Evolutionary conservation across 1,284 basidiomycete genomes (phyloP), one percentile per base, ranked within the genome.

Genomic region (Apiotrichum gamsii): DNA sequence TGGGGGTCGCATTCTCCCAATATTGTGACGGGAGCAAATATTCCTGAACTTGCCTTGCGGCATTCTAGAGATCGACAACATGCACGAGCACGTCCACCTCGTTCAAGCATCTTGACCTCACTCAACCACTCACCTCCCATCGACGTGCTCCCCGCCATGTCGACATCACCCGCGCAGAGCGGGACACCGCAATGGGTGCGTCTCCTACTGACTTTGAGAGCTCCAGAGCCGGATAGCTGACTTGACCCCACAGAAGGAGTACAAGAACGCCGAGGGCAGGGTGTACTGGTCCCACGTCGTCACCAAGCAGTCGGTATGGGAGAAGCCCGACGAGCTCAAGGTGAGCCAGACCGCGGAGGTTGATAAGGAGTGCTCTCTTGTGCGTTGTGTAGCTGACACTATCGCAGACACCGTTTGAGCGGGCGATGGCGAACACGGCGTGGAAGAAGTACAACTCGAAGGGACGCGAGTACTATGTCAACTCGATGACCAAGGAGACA

Each of bases 391-490:
- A 33, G 31, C 48, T 54, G 42, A 51, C 86, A 84, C 5, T 72
- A 87, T 28, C 11, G 39, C 87, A 88, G 72, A 83, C 85, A 0
- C 83, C 89, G 1, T 91, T 91, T 58, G 89, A 91, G 86, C 81
- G 82, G 62, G 89, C 89, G n/a, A 74, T 93, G 49, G 82, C 79
- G 33, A 78, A 87, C 70, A 91, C 89, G 15, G 79, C 81, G 68
- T 95, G 90, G 90, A 93, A 91, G 62, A 88, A 93, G 70, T 94
- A 93, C 65, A 84, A 86, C 56, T 87, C 87, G 5, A 75, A 87
- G 44, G 89, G 88, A 21, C 76, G 89, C 54, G 90, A 91, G 56
- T 95, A 94, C 73, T 95, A 90, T 73, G 90, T 93, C 59, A 87
- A 95, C 48, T 81, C 71, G 9, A 50, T 54, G 20, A 75, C 74